Conservation (phyloP, 768 basidiomycete genomes). For the Mrakia frigida region DNA sequence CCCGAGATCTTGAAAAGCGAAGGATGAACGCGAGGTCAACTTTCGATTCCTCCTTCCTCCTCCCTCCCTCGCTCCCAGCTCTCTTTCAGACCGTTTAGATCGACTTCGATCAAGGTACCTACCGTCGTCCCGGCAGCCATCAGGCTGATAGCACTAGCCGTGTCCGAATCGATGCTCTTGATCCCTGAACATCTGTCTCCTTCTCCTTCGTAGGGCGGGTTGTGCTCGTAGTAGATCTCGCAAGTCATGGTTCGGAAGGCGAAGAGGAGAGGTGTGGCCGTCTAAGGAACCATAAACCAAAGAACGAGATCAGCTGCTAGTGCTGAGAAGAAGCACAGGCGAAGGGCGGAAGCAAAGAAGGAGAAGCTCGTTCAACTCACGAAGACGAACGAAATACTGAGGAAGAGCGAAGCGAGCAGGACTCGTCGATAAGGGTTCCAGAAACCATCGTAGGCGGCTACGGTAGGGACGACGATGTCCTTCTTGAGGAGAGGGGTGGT, state of each 20-base stretch:
- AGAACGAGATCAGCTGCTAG: not conserved
- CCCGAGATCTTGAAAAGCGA: constrained; percentile 26
- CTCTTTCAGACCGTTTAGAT: too few relatives aligned
- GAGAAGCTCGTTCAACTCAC: not conserved
- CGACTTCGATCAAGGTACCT: constrained; percentile 16
- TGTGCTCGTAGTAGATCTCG: constrained; percentile 39
- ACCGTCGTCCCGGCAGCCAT: constrained; percentile 38
- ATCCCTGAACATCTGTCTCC: constrained; percentile 38
- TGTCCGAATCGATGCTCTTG: constrained; percentile 36
- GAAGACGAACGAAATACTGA: constrained; percentile 19
- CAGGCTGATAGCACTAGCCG: constrained; percentile 36
- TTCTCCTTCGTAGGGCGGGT: constrained; percentile 25
- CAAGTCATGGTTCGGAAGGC: constrained; percentile 40
- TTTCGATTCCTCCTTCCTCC: not conserved
- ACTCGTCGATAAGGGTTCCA: constrained; percentile 8
- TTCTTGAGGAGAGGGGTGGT: not conserved
- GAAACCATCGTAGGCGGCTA: not conserved
- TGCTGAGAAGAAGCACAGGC: not conserved
- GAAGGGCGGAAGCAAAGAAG: not conserved
- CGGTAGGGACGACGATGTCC: not conserved
- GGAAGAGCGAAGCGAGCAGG: constrained; percentile 12
- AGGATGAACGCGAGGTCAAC: constrained; percentile 1
- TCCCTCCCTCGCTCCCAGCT: not conserved
- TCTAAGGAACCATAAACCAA: constrained; percentile 12
- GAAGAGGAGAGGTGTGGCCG: constrained; percentile 41